Base-by-base conservation (phyloP, 2,329 filamentous ascomycete genomes). In the Cercospora nicotianae region DNA sequence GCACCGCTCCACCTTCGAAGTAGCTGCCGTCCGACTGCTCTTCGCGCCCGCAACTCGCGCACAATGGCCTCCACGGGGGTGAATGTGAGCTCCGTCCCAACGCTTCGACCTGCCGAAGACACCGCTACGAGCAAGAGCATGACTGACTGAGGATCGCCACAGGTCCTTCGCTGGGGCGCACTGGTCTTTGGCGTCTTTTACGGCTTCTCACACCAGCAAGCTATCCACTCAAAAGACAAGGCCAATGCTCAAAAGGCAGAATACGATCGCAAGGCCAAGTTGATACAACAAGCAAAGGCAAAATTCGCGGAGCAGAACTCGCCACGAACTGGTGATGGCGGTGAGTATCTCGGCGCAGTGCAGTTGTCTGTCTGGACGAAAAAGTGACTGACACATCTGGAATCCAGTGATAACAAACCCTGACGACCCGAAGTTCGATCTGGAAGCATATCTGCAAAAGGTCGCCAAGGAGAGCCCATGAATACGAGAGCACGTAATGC, bases 91-190 rank as follows among this genome's bases (percentile, higher is more conserved):
- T 48, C 55, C 57, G 30, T 20, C 55, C 30, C 55, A 59, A 48
- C 42, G 62, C 33, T 42, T 53, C 62, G 31, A 59, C 23, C 36
- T 18, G 48, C 9, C 26, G 48, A 55, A 55, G 48, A 55, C 48
- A 28, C 48, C n/a, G 48, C 48, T n/a, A 55, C 23, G 48, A 55
- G 8, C 23, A 55, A 42, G n/a, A 39, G 61, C 61, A 51, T 18
- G 45, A 36, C 51, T 58, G 26, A 64, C 62, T 42, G 48, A 42
- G 60, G 18, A 64, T 64, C 30, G 28, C 28, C 31, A 36, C 33
- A 99, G 95, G 94, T 99, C 82, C 88, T 98, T 82, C 94, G 95
- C 84, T 99, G 94, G 87, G 94, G 93, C 79, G 94, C 94, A 80
- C 91, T 99, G 75, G 91, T 90, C 79, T 86, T 93, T 78, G 95